These are phyloP conservation scores for Neocucurbitaria cava DNA, from an alignment of 2,329 filamentous ascomycete species.

Conservation along the genomic window DNA sequence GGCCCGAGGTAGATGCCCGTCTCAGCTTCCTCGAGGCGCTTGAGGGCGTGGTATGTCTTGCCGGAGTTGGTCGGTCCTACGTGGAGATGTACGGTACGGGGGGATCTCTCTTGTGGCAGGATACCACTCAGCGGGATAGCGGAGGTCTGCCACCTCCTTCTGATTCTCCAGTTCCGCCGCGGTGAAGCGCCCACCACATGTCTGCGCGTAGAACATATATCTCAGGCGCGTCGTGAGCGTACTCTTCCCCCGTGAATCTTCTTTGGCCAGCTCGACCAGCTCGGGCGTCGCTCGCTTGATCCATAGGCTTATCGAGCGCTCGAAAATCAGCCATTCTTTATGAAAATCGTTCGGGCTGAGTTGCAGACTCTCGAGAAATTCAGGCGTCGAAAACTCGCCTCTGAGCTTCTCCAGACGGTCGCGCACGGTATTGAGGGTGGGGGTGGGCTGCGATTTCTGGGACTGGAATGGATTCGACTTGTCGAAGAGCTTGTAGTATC, in stretches of 20 bases:
- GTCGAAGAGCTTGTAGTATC: background rate
- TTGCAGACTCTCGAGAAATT: slow-evolving; percentile 35
- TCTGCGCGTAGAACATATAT: slow-evolving; percentile 67
- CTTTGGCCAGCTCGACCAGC: slow-evolving; percentile 15
- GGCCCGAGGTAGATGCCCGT: slow-evolving; percentile 90
- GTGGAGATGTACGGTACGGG: slow-evolving; percentile 87
- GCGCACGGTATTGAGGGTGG: slow-evolving; percentile 11
- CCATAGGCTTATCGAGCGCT: slow-evolving; percentile 27
- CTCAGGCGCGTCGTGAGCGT: slow-evolving; percentile 63
- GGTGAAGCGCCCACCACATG: slow-evolving; percentile 44
- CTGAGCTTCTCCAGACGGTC: slow-evolving; percentile 20
- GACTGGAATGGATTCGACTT: background rate
- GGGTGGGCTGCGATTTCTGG: background rate
- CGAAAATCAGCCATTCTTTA: slow-evolving; percentile 36
- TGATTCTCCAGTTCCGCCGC: slow-evolving; percentile 47
- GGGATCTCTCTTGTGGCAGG: slow-evolving; percentile 79
- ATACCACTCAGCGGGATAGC: slow-evolving; percentile 93
- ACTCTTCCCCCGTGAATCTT: slow-evolving; percentile 17
- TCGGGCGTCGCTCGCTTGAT: slow-evolving; percentile 28
- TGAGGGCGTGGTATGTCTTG: slow-evolving; percentile 93
- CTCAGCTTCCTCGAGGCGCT: slow-evolving; percentile 77
- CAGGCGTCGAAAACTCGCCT: slow-evolving; percentile 20
- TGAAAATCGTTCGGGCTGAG: slow-evolving; percentile 32
- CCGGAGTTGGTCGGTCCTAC: slow-evolving; percentile 98
- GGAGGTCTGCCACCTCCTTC: slow-evolving; percentile 72